Evolutionary conservation across 345 rosid species (phyloP).

Genomic region (Combretum micranthum): DNA sequence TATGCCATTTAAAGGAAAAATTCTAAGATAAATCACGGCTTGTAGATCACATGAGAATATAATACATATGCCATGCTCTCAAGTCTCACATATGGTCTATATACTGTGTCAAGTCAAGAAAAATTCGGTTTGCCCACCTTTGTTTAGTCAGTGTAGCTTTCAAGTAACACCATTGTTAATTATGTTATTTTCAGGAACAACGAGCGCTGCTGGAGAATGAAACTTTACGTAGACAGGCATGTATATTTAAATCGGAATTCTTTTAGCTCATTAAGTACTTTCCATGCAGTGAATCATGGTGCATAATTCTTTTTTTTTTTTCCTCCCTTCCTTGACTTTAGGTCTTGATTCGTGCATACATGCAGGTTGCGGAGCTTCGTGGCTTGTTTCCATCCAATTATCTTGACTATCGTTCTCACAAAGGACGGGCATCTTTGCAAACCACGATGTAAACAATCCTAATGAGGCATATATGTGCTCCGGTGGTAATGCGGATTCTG

Average conservation of each 20-base stretch:
- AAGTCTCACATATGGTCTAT: too few species aligned
- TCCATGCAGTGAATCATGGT: background rate
- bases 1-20: conserved; percentile 11
- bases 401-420: conserved; percentile 47
- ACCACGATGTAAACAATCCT: conserved; percentile 26
- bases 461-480: conserved; percentile 28
- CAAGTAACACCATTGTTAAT: background rate
- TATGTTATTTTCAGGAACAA: conserved; percentile 52
- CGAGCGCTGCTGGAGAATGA: conserved; percentile 76
- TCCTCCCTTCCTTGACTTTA: background rate
- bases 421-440: conserved; percentile 29
- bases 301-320: background rate
- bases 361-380: conserved; percentile 74
- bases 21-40: background rate
- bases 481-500: conserved; percentile 59
- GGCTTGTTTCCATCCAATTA: conserved; percentile 53
- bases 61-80: background rate
- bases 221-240: conserved; percentile 82
- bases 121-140: background rate
- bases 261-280: background rate
- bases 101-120: too few species aligned
- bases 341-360: too few species aligned
- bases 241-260: conserved; percentile 9
- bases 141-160: background rate
- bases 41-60: too few species aligned